Conservation (phyloP, 2,329 filamentous ascomycete species). For the Neofusicoccum cordaticola region DNA sequence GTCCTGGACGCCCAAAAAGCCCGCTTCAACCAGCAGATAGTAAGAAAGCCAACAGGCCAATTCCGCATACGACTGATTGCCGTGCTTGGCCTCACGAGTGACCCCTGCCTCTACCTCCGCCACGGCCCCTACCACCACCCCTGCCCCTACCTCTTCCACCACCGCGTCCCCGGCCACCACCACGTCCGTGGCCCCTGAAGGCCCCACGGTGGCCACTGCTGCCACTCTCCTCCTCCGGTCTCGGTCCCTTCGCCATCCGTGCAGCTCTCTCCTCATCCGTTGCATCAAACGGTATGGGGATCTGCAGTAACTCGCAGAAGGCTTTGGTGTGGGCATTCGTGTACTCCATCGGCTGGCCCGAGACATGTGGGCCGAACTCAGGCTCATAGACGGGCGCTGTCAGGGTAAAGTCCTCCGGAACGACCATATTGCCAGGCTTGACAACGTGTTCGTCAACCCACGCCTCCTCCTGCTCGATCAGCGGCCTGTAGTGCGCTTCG, state of each 20-base stretch:
- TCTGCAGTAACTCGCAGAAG: slow-evolving; percentile 75
- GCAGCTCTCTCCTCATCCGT: slow-evolving; percentile 65
- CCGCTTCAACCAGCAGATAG: too few relatives aligned
- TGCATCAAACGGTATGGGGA: slow-evolving; percentile 73
- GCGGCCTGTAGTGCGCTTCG: slow-evolving; percentile 63
- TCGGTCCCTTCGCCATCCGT: slow-evolving; percentile 52
- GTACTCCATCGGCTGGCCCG: slow-evolving; percentile 72
- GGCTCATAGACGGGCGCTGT: slow-evolving; percentile 72
- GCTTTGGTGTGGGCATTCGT: slow-evolving; percentile 80
- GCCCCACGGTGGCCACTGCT: slow-evolving; percentile 23
- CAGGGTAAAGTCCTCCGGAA: slow-evolving; percentile 74
- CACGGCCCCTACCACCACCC: background rate
- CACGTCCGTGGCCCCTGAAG: slow-evolving; percentile 25
- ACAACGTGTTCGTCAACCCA: slow-evolving; percentile 83
- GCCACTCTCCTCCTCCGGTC: slow-evolving; percentile 15
- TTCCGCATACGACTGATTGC: too few relatives aligned
- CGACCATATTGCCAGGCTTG: slow-evolving; percentile 55
- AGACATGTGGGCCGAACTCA: slow-evolving; percentile 55
- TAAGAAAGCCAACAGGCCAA: too few relatives aligned
- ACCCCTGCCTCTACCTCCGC: background rate
- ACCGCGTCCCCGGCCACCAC: slow-evolving; percentile 18
- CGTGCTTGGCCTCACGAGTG: background rate
- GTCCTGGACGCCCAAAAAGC: too few relatives aligned
- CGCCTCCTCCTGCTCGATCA: slow-evolving; percentile 66
- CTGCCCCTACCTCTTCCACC: background rate